Evolutionary conservation across 768 basidiomycete genomes (phyloP).

Genomic region (Tricholoma terreum): DNA sequence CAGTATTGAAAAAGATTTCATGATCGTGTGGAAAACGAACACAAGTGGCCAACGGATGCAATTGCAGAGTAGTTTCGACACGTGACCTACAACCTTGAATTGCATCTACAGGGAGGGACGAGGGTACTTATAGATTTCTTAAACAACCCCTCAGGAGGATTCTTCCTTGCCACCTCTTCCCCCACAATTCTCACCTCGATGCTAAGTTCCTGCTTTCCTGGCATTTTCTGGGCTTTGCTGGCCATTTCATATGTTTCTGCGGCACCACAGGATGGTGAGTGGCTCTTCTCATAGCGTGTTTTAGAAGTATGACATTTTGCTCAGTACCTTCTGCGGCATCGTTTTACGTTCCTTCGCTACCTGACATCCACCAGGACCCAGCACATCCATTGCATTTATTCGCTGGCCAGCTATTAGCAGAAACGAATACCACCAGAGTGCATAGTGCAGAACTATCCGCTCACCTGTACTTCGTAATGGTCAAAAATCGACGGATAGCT

Average conservation of each 20-base stretch:
- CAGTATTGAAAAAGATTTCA: constrained; percentile 46
- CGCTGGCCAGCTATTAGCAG: constrained; percentile 82
- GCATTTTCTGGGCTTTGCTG: constrained; percentile 10
- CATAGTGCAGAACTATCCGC: constrained; percentile 61
- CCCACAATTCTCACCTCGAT: neutral
- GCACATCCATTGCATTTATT: constrained; percentile 73
- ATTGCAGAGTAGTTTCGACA: no score
- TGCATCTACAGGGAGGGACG: no score
- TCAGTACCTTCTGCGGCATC: constrained; percentile 79
- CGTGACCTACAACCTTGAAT: no score
- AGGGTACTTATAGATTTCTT: neutral
- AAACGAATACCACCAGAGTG: constrained; percentile 54
- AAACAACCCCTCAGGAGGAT: neutral
- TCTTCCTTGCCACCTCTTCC: no score
- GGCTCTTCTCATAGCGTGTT: neutral
- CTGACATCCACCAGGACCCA: constrained; percentile 73
- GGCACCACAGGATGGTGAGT: constrained; percentile 42
- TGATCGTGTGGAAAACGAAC: constrained; percentile 39
- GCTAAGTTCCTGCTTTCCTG: constrained; percentile 6
- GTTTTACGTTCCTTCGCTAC: constrained; percentile 77
- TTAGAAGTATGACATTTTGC: constrained; percentile 5
- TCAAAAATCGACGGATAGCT: constrained; percentile 83
- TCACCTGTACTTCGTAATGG: constrained; percentile 86
- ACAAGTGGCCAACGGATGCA: no score
- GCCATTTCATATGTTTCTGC: constrained; percentile 15